Base-by-base conservation (phyloP, 2,329 filamentous ascomycete species). In the Ramularia collo-cygni region DNA sequence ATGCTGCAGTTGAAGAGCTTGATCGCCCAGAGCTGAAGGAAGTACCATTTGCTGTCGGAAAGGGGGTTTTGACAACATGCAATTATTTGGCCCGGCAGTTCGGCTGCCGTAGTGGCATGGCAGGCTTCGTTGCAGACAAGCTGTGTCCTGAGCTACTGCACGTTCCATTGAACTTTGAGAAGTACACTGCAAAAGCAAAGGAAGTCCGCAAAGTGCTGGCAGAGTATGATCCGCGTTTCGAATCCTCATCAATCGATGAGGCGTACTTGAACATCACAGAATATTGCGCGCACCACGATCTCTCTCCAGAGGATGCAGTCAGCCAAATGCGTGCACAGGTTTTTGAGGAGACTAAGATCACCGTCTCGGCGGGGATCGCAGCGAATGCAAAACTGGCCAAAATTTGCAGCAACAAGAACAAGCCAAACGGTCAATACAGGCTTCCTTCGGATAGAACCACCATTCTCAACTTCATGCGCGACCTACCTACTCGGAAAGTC, bases 171-270 rank as follows among this genome's bases (percentile, higher is more conserved):
- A 93, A 95, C 58, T 94, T 93, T 55, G 76, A 83, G 33, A 96
- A 96, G 58, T 98, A 98, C 59, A 83, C 72, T 1, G 79, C 85
- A 10, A 98, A 96, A 63, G 92, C 92, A 0, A 76, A 83, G 42
- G 89, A 96, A 60, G 81, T 96, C 4, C 78, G 90, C 8, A 76
- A 81, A 29, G 77, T 98, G 1, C 69, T 98, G 12, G 82, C 78
- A 8, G 73, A 82, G n/a, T 98, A 96, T 57, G 92, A 98, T 56
- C 77, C 86, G 0, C 74, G 85, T 1, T 98, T 94, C 52, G 87
- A 96, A 61, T 93, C 85, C 53, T 87, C 90, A 1, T 95, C 88
- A 58, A 89, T 95, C 49, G 92, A 98, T 53, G 92, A 98, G 62
- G 92, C 92, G 1, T 98, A 95, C 58, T 70, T 98, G 18, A 96